Evolutionary conservation across 1,284 basidiomycete species (phyloP).

Genomic region (Lignosus rhinocerotis): DNA sequence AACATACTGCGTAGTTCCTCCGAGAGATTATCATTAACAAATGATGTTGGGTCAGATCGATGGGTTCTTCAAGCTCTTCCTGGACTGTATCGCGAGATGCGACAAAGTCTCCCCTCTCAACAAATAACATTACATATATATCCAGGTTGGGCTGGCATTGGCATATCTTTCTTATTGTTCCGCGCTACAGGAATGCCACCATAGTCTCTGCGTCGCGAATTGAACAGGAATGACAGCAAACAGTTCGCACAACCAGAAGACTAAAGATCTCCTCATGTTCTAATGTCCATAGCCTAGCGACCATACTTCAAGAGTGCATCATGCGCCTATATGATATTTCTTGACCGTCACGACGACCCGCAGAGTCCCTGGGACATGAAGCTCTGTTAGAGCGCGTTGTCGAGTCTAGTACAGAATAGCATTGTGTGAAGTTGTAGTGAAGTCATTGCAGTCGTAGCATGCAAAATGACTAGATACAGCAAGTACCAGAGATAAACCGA

Average conservation of each 20-base stretch:
- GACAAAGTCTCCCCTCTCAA: conserved; percentile 63
- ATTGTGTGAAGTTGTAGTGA: neutral
- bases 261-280: neutral
- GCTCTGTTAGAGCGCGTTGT: too few relatives aligned
- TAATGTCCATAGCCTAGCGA: neutral
- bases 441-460: conserved; percentile 18
- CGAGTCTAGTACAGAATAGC: too few relatives aligned
- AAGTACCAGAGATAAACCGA: conserved; percentile 1
- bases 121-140: neutral
- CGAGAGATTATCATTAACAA: neutral
- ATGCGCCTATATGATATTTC: too few relatives aligned
- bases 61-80: conserved; percentile 64
- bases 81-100: conserved; percentile 58
- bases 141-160: too few relatives aligned
- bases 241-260: too few relatives aligned
- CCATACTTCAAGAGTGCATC: neutral
- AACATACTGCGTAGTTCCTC: neutral
- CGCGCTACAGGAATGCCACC: neutral
- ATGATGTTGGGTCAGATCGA: conserved; percentile 45
- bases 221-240: too few relatives aligned
- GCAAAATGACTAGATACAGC: conserved; percentile 17
- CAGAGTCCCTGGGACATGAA: too few relatives aligned
- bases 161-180: too few relatives aligned
- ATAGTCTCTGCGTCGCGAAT: neutral
- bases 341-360: too few relatives aligned